Base-by-base conservation (phyloP, 2,329 filamentous ascomycete genomes). In the Alternaria metachromatica region DNA sequence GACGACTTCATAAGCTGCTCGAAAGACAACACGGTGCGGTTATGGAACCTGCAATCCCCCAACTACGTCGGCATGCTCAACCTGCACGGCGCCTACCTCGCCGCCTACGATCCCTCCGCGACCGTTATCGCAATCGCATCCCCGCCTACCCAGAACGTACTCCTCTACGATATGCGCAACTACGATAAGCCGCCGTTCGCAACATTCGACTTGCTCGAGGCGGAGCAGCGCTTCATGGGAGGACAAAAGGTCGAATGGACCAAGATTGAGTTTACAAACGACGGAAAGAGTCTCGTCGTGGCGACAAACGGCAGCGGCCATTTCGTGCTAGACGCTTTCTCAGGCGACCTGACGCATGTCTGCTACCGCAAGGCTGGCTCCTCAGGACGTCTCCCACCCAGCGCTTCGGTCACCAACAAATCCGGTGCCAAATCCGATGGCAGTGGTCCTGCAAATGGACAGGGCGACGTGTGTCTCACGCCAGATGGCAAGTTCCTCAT, bases 1-100 rank as follows among this genome's bases (percentile, higher is more conserved):
- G 96, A 99, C 80, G 91, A 91, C 70, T 98, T 99, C 82, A 89
- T 99, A 62, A 97, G 94, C 15, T 96, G 93, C 80, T 92, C 92
- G 55, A 89, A 91, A 69, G 96, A 99, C 79, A 92, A 97, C 79
- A 97, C 94, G 0, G 90, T 98, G 60, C 90, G 93, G 33, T 83
- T 99, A 25, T 99, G 96, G 96, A 92, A 96, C 72, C 88, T 94
- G 5, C 88, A 89, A 60, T 94, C 92, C 2, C 90, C 92, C 71
- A 90, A 94, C 73, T 90, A 90, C 67, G 90, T 92, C 69, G 96
- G 94, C 12, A 88, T 92, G 71, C 84, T 99, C 18, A 90, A 93
- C 66, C 87, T 99, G 41, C 88, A 91, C 60, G 90, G 89, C 1
- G 92, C 95, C 0, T 93, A 92, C 72, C 89, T 99, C 15, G 88